phyloP scores from a whole-genome alignment of 2,329 filamentous ascomycete genomes.

The Epichloe bromicola region DNA sequence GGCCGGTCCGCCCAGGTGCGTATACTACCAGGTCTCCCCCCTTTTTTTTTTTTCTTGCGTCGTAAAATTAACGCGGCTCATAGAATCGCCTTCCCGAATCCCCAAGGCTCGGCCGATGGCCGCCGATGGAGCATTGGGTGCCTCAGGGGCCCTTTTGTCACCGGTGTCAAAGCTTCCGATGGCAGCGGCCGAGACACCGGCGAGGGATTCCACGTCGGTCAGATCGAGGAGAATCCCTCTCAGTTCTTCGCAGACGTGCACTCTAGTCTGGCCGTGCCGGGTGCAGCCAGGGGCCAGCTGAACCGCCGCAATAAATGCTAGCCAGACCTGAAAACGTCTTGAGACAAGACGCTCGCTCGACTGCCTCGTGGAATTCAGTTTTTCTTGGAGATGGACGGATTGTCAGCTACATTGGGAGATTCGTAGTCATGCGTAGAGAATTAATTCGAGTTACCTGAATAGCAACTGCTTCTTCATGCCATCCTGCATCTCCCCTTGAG shows the following conservation, averaged over 20 bases:
- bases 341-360: no score
- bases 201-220: slow-evolving; percentile 31
- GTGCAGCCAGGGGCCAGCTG: slow-evolving; percentile 39
- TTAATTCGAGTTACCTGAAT: no score
- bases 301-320: background rate
- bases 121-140: slow-evolving; percentile 28
- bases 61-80: no score
- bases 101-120: slow-evolving; percentile 20
- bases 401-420: no score
- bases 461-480: no score
- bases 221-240: slow-evolving; percentile 36
- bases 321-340: background rate
- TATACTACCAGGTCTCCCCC: background rate
- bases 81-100: slow-evolving; percentile 37
- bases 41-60: no score
- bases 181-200: slow-evolving; percentile 18
- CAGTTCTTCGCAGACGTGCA: slow-evolving; percentile 42
- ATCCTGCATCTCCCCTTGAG: no score
- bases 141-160: slow-evolving; percentile 22
- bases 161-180: slow-evolving; percentile 16
- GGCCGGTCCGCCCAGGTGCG: slow-evolving; percentile 34
- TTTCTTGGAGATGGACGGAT: no score
- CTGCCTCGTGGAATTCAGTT: no score
- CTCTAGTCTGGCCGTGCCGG: slow-evolving; percentile 32
- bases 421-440: no score